phyloP scores from a whole-genome alignment of 306 rosid genomes.

The Glycine latifolia region DNA sequence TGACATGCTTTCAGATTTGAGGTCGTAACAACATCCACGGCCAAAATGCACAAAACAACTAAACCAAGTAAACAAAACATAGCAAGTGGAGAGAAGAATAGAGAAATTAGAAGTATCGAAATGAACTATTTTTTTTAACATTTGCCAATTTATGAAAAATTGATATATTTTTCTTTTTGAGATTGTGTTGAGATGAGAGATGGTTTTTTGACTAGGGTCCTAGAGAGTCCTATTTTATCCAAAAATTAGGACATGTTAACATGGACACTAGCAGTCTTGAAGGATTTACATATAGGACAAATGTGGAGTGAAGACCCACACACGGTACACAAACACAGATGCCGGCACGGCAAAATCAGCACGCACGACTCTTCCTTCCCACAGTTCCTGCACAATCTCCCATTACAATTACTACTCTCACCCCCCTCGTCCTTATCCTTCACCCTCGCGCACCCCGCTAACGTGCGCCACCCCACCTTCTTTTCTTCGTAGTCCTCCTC shows the following conservation, averaged over 20 bases:
- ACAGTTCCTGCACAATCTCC: constrained; percentile 75
- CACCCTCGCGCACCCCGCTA: constrained; percentile 14
- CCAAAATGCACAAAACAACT: background rate
- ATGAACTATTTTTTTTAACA: constrained; percentile 4
- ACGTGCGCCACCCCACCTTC: constrained; percentile 48
- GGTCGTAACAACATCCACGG: no score
- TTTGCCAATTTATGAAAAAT: background rate
- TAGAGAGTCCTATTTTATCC: background rate
- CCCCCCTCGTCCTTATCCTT: constrained; percentile 25
- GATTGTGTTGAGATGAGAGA: background rate
- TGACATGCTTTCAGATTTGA: no score
- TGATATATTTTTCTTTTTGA: background rate
- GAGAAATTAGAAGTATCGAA: background rate
- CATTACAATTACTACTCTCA: no score
- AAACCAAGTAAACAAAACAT: no score
- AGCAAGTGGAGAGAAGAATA: background rate
- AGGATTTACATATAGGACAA: constrained; percentile 92
- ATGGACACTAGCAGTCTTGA: constrained; percentile 79
- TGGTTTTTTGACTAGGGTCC: background rate
- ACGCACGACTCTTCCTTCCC: constrained; percentile 86
- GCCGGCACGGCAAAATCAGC: constrained; percentile 90
- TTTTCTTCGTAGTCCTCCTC: background rate
- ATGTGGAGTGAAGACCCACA: constrained; percentile 77
- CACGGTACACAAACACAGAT: constrained; percentile 78
- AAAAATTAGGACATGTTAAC: constrained; percentile 65